phyloP scores from a whole-genome alignment of 1,284 basidiomycete species.

The Austropuccinia psidii region DNA sequence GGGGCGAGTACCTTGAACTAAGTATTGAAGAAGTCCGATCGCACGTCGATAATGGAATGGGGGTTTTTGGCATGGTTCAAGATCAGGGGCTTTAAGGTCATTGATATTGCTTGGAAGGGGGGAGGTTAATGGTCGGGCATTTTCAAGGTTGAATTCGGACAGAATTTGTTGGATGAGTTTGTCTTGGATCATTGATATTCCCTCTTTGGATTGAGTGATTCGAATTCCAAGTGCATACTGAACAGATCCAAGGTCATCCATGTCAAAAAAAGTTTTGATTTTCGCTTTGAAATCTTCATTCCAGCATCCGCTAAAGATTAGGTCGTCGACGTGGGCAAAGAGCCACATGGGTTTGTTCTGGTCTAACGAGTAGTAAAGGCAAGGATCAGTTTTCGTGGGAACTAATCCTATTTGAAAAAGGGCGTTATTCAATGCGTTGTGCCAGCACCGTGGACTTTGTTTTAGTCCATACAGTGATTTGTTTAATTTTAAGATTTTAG shows the following conservation, averaged over 20 bases:
- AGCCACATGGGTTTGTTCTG: neutral
- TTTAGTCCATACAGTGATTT: neutral
- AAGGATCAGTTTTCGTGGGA: neutral
- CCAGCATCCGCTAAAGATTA: neutral
- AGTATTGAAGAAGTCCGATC: too few relatives aligned
- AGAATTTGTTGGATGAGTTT: neutral
- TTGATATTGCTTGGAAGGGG: neutral
- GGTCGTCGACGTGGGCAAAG: neutral
- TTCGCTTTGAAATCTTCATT: neutral
- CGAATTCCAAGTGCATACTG: neutral
- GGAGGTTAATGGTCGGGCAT: neutral
- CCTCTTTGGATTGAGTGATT: neutral
- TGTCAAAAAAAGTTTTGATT: neutral
- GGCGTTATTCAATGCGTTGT: neutral
- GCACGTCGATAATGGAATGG: too few relatives aligned
- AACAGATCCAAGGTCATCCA: neutral
- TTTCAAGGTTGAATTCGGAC: neutral
- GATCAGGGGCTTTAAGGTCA: too few relatives aligned
- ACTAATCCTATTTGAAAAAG: neutral
- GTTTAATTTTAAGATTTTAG: neutral
- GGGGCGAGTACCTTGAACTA: too few relatives aligned
- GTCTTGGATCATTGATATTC: neutral
- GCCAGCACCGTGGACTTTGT: neutral
- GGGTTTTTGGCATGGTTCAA: too few relatives aligned
- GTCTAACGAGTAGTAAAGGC: neutral